Base-by-base conservation (phyloP, 805 yeast species). In the Zygoascus ofunaensis region DNA sequence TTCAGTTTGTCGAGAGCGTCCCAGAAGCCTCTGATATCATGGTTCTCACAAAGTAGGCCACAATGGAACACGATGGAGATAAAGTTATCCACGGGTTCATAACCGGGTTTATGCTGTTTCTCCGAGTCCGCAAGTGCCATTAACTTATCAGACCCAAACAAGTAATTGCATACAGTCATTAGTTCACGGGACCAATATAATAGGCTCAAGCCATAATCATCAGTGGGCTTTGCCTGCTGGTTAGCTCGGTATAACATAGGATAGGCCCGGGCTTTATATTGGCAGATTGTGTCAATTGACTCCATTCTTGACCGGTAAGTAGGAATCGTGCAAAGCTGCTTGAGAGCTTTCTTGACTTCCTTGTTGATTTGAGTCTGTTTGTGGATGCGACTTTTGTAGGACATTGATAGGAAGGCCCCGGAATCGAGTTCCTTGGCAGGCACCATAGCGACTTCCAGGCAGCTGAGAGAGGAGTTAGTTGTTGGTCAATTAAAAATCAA, bases 101-200 rank as follows among this genome's bases (percentile, higher is more conserved):
- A n/a, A n/a, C n/a, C n/a, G n/a, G n/a, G n/a, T 26, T 26, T 26
- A 8, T 7, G 10, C 12, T 26, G 10, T 8, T 26, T 7, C 12
- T 26, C 30, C 3, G 32, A 7, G 24, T 24, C 32, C 7, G 5
- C 14, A 3, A 26, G 20, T 7, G 32, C 19, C 3, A 37, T 24
- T 8, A 10, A 18, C 8, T 4, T 15, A 23, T 37, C 41, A 4
- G 33, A 23, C 4, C 41, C 32, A 23, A 30, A 23, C 12, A 37
- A 21, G 24, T 23, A 26, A 17, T 37, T 37, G 41, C 22, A 23
- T n/a, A 26, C 24, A 7, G 15, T 22, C 14, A 37, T 12, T 20
- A 37, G 24, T 24, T 37, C 33, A 17, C 41, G 19, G 15, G 34
- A 15, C 41, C 41, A 37, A 15, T 37, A 37, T 5, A 26, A 18